Conservation (phyloP, 225 moss, liverwort and hornwort species). For the Pseudisothecium myosuroides region DNA sequence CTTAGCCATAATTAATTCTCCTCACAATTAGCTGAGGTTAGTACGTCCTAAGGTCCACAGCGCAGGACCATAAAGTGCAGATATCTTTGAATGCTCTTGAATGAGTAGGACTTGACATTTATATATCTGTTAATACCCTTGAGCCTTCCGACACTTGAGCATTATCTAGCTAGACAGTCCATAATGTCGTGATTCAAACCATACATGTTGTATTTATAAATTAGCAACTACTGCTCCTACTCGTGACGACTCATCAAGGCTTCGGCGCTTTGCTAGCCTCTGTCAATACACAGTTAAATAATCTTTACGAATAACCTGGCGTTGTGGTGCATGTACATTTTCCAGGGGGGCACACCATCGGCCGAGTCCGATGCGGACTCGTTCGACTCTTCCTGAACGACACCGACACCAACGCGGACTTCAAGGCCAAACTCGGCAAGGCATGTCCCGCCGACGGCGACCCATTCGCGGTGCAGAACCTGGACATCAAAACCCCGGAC, state of each 20-base stretch:
- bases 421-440: neutral
- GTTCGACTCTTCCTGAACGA: conserved; percentile 44
- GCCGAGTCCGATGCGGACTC: conserved; percentile 36
- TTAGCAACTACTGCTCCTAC: neutral
- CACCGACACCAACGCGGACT: neutral
- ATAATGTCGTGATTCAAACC: neutral
- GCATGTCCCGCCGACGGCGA: neutral
- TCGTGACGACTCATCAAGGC: neutral
- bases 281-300: conserved; percentile 31
- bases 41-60: neutral
- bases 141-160: neutral
- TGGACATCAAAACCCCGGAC: conserved; percentile 19
- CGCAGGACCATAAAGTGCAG: neutral
- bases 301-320: neutral
- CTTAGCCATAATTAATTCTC: neutral
- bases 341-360: conserved; percentile 67
- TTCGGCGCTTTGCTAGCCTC: neutral
- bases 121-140: neutral
- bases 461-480: neutral
- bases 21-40: neutral
- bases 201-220: neutral
- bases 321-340: neutral
- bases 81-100: too few species aligned
- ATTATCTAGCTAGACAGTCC: neutral
- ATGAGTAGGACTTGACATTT: neutral